Conservation (phyloP, 768 basidiomycete species). For the Hemileccinum impolitum region DNA sequence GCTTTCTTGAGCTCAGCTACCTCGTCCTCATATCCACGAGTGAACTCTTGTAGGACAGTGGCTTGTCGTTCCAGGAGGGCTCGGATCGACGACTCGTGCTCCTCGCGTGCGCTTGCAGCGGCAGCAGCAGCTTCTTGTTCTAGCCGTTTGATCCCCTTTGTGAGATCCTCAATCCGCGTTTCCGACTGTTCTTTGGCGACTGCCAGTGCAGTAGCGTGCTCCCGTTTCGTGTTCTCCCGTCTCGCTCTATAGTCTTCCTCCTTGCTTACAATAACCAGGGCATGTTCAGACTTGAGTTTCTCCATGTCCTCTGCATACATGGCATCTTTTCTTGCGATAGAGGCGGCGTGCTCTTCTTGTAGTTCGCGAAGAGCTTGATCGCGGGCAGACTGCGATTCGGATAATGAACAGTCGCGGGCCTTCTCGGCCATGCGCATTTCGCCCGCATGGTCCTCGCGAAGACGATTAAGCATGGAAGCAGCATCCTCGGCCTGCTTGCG, state of each 20-base stretch:
- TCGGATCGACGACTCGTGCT: slow-evolving; percentile 47
- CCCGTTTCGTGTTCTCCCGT: slow-evolving; percentile 31
- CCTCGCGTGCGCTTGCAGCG: slow-evolving; percentile 38
- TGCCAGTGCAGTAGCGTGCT: slow-evolving; percentile 34
- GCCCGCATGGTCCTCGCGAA: slow-evolving; percentile 73
- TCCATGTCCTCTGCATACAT: slow-evolving; percentile 65
- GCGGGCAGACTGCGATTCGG: slow-evolving; percentile 70
- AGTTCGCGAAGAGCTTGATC: slow-evolving; percentile 58
- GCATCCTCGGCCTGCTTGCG: slow-evolving; percentile 59
- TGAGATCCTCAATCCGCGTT: slow-evolving; percentile 60
- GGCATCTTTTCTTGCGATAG: slow-evolving; percentile 62
- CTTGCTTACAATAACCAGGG: slow-evolving; percentile 47
- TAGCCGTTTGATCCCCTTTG: slow-evolving; percentile 47
- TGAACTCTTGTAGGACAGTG: slow-evolving; percentile 49
- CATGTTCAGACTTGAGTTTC: slow-evolving; percentile 61
- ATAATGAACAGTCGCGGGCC: slow-evolving; percentile 66
- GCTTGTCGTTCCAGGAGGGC: slow-evolving; percentile 55
- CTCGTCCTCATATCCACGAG: slow-evolving; percentile 55
- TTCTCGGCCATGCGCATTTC: slow-evolving; percentile 75
- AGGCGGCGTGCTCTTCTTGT: slow-evolving; percentile 69
- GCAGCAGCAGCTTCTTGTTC: slow-evolving; percentile 43
- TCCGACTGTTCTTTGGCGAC: slow-evolving; percentile 32
- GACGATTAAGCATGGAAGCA: slow-evolving; percentile 59
- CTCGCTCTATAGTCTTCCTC: slow-evolving; percentile 54
- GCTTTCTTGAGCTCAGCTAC: slow-evolving; percentile 44